Conservation (phyloP, 768 basidiomycete species). For the Mycena latifolia region DNA sequence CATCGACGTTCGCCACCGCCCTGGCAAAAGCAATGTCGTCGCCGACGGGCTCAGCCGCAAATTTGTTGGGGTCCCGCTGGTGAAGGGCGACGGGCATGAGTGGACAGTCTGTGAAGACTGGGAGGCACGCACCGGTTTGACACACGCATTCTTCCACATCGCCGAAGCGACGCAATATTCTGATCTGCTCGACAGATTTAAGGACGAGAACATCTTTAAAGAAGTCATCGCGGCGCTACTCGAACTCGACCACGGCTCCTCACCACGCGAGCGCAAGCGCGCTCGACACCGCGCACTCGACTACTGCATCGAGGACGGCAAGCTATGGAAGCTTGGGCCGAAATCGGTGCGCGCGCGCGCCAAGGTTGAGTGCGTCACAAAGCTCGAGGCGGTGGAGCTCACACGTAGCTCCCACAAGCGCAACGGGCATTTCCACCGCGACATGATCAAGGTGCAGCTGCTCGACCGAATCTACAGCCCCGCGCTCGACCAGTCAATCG, state of each 20-base stretch:
- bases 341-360: constrained; percentile 13
- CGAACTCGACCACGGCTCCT: constrained; percentile 26
- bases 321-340: constrained; percentile 36
- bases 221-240: constrained; percentile 30
- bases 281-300: constrained; percentile 31
- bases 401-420: constrained; percentile 37
- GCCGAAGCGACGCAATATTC: constrained; percentile 13
- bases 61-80: neutral
- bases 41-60: constrained; percentile 41
- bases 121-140: constrained; percentile 15
- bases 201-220: constrained; percentile 34
- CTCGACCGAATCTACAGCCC: constrained; percentile 44
- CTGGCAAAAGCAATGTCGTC: constrained; percentile 37
- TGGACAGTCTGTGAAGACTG: constrained; percentile 41
- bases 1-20: constrained; percentile 35
- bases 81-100: constrained; percentile 32
- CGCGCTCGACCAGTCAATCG: constrained; percentile 41
- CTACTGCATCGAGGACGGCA: constrained; percentile 37
- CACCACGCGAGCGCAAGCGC: constrained; percentile 15
- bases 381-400: constrained; percentile 38
- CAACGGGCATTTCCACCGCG: constrained; percentile 49
- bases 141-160: constrained; percentile 28
- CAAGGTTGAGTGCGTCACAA: constrained; percentile 43
- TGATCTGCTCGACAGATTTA: constrained; percentile 19
- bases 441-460: constrained; percentile 46